Base-by-base conservation (phyloP, 768 basidiomycete species). In the Strobilomyces dryophilus region DNA sequence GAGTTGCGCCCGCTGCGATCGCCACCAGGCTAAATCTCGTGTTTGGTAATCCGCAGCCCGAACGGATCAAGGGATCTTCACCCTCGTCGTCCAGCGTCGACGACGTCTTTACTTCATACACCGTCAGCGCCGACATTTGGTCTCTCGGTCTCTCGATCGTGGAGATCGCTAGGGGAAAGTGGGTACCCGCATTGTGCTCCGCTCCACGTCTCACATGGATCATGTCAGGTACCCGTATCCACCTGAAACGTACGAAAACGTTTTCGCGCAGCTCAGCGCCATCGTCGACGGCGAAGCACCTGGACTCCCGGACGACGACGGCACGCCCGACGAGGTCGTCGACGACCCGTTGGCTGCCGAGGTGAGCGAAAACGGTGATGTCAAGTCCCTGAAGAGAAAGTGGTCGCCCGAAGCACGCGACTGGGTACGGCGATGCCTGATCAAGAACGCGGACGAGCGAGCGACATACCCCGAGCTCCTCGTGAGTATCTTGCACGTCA, bases 51-150 rank as follows among this genome's bases (percentile, higher is more conserved):
- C 48, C 51, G 49, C 62, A 93, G 90, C 97, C 95, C 36, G 95
- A 99, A 66, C 86, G 97, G 27, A 98, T 99, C 66, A 87, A 91
- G 65, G 94, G 95, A 51, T 95, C 97, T 71, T 92, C 91, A 1
- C 59, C 68, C 14, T 61, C 67, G 7, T 59, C 64, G 45, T 61
- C 69, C 40, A 66, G 59, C 26, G 20, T 69, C 40, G 69, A 69
- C 51, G 67, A 69, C 34, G 57, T 59, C 4, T 69, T 69, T 52
- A 69, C 65, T 41, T 69, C 93, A 5, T 99, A 99, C 72, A 94
- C 94, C 18, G 94, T 98, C 50, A 89, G 94, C 6, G 95, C 94
- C 10, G 97, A 99, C 65, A 89, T 99, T 14, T 99, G 95, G 95
- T 97, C 94, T 8, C 82, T 98, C 20, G 95, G 95, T 12, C 77